phyloP scores from a whole-genome alignment of 345 rosid genomes.

The Populus euphratica region DNA sequence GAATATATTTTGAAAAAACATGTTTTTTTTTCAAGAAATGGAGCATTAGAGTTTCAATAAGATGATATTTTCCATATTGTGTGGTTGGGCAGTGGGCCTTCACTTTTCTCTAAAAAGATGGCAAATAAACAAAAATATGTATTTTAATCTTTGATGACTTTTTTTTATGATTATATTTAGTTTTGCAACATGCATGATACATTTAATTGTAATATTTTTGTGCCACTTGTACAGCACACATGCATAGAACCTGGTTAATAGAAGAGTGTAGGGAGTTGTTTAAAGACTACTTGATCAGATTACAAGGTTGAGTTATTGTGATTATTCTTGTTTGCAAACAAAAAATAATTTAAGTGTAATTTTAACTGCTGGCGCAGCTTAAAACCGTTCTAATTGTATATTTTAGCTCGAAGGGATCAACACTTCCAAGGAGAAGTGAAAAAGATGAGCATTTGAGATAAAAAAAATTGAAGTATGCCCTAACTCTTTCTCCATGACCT shows the following conservation, averaged over 20 bases:
- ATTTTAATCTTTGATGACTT: not conserved
- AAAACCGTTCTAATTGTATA: not conserved
- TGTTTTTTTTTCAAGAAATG: not conserved
- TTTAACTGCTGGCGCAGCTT: not conserved
- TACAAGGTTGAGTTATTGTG: not conserved
- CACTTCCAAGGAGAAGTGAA: too few species aligned
- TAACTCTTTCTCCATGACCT: too few species aligned
- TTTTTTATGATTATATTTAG: not conserved
- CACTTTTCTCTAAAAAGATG: not conserved
- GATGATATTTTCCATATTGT: not conserved
- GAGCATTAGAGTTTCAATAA: not conserved
- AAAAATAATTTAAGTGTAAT: not conserved
- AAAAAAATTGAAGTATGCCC: too few species aligned
- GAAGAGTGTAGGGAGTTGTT: not conserved
- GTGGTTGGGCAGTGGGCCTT: not conserved
- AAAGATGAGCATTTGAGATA: too few species aligned
- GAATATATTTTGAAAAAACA: not conserved
- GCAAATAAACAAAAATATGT: not conserved
- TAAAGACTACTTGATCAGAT: not conserved
- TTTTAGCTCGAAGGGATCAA: too few species aligned
- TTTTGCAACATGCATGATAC: not conserved
- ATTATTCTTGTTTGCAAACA: not conserved
- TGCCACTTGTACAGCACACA: not conserved
- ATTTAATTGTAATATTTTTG: not conserved
- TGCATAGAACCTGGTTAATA: not conserved